Conservation (phyloP, 805 yeast genomes). For the Yamadazyma insecticola region DNA sequence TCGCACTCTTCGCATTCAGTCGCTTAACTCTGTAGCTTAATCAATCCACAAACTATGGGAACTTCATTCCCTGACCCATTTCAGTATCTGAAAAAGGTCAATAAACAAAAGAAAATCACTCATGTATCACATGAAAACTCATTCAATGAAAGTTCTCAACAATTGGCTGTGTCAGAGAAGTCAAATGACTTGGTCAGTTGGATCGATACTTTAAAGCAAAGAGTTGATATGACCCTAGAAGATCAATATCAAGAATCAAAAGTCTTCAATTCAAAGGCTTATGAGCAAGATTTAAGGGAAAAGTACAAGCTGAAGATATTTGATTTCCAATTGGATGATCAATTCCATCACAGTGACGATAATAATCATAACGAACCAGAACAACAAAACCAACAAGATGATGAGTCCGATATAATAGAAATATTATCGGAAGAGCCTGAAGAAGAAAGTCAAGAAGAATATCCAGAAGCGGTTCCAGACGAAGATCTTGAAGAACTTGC, state of each 20-base stretch:
- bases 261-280: too few species aligned
- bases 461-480: constrained; percentile 17
- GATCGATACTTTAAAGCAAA: constrained; percentile 24
- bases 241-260: constrained; percentile 17
- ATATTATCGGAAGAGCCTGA: constrained; percentile 3
- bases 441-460: background rate
- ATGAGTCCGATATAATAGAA: constrained; percentile 12
- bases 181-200: constrained; percentile 20
- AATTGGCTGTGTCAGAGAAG: too few species aligned
- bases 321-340: constrained; percentile 5
- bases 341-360: background rate
- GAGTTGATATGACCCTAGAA: constrained; percentile 15
- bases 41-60: too few species aligned
- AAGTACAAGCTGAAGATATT: constrained; percentile 15
- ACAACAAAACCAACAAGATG: background rate
- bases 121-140: too few species aligned
- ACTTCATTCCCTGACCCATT: too few species aligned
- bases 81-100: too few species aligned
- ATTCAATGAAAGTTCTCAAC: too few species aligned
- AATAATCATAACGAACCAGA: constrained; percentile 2
- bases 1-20: too few species aligned
- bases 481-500: constrained; percentile 34
- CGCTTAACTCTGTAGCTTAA: too few species aligned
- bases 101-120: too few species aligned
- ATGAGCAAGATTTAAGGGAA: constrained; percentile 16